A percentile compares a stretch with the other conserved stretches of the same genome.
Conservation (phyloP, 768 basidiomycete species). For the Mycena galopus region DNA sequence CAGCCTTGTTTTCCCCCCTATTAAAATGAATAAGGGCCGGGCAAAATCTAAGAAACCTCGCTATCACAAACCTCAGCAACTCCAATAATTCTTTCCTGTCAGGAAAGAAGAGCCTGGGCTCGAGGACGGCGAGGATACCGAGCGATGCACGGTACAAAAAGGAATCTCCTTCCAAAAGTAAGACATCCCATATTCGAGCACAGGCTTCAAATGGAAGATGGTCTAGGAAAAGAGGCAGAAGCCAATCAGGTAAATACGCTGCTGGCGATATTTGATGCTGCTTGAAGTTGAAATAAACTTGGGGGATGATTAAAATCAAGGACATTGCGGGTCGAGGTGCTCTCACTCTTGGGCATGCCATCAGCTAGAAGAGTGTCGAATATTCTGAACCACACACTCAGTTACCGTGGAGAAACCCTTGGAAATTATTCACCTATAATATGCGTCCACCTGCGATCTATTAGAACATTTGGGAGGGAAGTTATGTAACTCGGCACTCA, state of each 20-base stretch:
- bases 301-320: conserved; percentile 7
- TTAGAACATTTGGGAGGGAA: conserved; percentile 1
- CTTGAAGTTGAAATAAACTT: conserved; percentile 96
- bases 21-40: background rate
- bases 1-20: conserved; percentile 88
- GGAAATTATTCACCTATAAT: conserved; percentile 74
- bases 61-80: conserved; percentile 68
- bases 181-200: conserved; percentile 89
- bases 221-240: conserved; percentile 83
- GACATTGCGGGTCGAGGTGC: background rate
- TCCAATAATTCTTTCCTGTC: conserved; percentile 84
- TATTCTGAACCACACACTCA: conserved; percentile 63
- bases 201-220: conserved; percentile 94
- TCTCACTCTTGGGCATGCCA: conserved; percentile 91
- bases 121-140: conserved; percentile 85
- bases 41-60: conserved; percentile 16
- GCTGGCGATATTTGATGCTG: conserved; percentile 91
- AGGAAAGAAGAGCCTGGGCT: conserved; percentile 91
- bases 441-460: conserved; percentile 45
- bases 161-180: conserved; percentile 90
- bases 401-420: background rate
- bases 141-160: conserved; percentile 89
- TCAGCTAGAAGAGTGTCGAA: conserved; percentile 94
- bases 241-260: conserved; percentile 87
- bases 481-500: conserved; percentile 42